Base-by-base conservation (phyloP, 2,329 filamentous ascomycete species). In the Diaporthe eres region DNA sequence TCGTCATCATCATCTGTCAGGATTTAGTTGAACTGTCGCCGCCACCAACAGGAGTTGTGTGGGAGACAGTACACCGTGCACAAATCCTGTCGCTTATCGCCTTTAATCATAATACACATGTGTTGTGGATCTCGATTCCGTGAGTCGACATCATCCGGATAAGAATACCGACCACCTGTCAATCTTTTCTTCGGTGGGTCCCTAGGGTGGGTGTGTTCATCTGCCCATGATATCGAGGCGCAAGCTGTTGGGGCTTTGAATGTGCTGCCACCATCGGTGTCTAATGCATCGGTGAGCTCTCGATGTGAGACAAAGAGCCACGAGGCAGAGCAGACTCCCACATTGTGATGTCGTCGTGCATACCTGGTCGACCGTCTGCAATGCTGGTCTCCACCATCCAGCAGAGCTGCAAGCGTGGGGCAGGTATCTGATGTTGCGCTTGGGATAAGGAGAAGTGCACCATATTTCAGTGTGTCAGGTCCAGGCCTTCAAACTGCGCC, bases 1-100 rank as follows among this genome's bases (percentile, higher is more conserved):
- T 75, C 65, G 65, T 71, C 73, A 75, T 75, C 57, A 47, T 71
- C 57, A 71, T 71, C 68, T 60, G 39, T 49, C 53, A 71, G 67
- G 74, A 42, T 67, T 71, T 63, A 51, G 47, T 58, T 53, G 58
- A 47, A 47, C 22, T 65, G 15, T 73, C 39, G 51, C 60, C 68
- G 70, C 74, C 60, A 73, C 63, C 57, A 60, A 68, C 58, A 28
- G 68, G 47, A n/a, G 17, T 31, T 73, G 34, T 73, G 74, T 60
- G 47, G 42, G 19, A 49, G 60, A 63, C n/a, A 60, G 10, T 37
- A 47, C n/a, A 57, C 60, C 31, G 44, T 22, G 37, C 70, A 60
- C 63, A 37, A 55, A 65, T 12, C 44, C 60, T 13, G 53, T 72
- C 58, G 57, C 68, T 72, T 68, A 68, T 75, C 60, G 47, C 51